Conservation (phyloP, 768 basidiomycete genomes). For the Rhodosporidiobolus odoratus region DNA sequence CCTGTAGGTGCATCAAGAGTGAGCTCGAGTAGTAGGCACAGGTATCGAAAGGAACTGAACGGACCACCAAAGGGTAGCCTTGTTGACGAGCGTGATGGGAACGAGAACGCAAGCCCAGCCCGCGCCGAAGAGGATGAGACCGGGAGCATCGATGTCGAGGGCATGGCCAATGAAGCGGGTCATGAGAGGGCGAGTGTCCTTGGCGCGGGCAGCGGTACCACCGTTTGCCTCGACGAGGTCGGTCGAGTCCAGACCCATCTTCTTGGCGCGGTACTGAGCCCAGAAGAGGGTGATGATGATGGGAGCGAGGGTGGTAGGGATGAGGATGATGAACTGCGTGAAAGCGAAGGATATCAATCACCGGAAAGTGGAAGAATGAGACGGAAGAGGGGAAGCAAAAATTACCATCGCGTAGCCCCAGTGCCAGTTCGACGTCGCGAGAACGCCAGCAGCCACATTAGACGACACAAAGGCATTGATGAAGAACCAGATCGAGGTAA, state of each 20-base stretch:
- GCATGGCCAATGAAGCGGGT: neutral
- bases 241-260: conserved; percentile 40
- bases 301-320: conserved; percentile 40
- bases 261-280: conserved; percentile 36
- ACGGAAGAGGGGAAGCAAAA: neutral
- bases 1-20: conserved; percentile 6
- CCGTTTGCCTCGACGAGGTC: conserved; percentile 29
- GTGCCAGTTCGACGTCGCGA: conserved; percentile 42
- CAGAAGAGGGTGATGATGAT: conserved; percentile 39
- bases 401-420: conserved; percentile 49
- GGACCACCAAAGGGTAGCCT: conserved; percentile 8
- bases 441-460: conserved; percentile 45
- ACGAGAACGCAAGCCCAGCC: conserved; percentile 39
- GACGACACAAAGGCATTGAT: conserved; percentile 48
- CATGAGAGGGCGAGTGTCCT: conserved; percentile 15
- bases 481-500: conserved; percentile 44
- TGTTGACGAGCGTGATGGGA: conserved; percentile 33
- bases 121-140: conserved; percentile 39
- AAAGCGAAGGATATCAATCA: neutral
- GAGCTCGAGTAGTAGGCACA: neutral
- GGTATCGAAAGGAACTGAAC: neutral
- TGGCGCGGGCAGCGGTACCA: conserved; percentile 10
- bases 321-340: conserved; percentile 46
- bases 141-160: conserved; percentile 40
- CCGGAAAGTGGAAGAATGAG: conserved; percentile 2